Evolutionary conservation across 352 stramenopile genomes (phyloP), one percentile per base, ranked within the genome.

Genomic region (Phytopythium oedochilum): DNA sequence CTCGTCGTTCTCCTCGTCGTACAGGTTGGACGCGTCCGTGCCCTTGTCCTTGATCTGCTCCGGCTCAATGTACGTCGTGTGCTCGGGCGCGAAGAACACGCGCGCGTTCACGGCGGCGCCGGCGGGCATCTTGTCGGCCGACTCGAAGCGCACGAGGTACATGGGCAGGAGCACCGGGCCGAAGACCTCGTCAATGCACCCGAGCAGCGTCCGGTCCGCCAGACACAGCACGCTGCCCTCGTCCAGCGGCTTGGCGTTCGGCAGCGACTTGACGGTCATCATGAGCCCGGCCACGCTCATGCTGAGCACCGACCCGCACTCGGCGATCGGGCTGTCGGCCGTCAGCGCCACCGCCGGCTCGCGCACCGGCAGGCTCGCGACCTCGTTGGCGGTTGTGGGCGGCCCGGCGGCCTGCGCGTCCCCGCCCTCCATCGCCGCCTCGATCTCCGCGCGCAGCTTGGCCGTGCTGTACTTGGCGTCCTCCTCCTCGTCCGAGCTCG

Each of bases 141-240:
- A 74, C 35, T 87, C 73, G 59, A 90, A 95, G 15, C 85, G 85
- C 36, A 95, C 67, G n/a, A 93, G 63, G 56, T 95, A 95, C 75
- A 95, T 87, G 10, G 85, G 85, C 83, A 92, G 87, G 31, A 88
- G 59, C 49, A 95, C 81, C 3, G 83, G 85, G 6, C 85, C 85
- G 61, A 95, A 95, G 1, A 95, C 63, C 57, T 95, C 85, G 55
- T 95, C 83, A 18, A 95, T 75, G 43, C 82, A 92, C 15, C 84
- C 84, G 17, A 94, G 51, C 32, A 94, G 75, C 0, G 75, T 85
- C 36, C 80, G 82, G 52, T 92, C 76, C 49, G 86, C 70, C 5
- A 94, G 70, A 61, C 84, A 94, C 50, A 94, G 55, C 47, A 94
- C 80, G 31, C 80, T 92, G 48, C 79, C 84, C 70, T 94, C 84